phyloP scores from a whole-genome alignment of 257 asterid genomes.

The Nicotiana noctiflora region DNA sequence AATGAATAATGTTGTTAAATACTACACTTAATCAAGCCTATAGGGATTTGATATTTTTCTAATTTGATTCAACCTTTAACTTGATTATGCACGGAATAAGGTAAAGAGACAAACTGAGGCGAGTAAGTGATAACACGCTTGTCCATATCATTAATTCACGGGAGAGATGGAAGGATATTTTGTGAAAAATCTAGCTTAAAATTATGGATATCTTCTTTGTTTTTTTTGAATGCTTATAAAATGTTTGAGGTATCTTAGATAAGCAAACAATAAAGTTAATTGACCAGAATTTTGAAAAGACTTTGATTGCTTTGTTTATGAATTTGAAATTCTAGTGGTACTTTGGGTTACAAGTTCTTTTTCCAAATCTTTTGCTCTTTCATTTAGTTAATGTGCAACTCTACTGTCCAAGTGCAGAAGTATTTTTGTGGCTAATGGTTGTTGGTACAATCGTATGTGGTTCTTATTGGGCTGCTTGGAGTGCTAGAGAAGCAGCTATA shows the following conservation, averaged over 20 bases:
- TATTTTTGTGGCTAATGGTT: slow-evolving; percentile 90
- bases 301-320: not conserved
- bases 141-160: not conserved
- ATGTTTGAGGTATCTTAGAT: not conserved
- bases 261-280: not conserved
- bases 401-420: slow-evolving; percentile 89
- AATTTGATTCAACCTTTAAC: not conserved
- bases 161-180: no score
- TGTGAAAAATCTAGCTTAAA: not conserved
- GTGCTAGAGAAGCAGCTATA: slow-evolving; percentile 68
- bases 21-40: no score
- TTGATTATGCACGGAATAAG: not conserved
- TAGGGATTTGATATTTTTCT: not conserved
- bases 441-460: slow-evolving; percentile 85
- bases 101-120: not conserved
- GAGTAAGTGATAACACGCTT: not conserved
- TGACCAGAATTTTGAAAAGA: not conserved
- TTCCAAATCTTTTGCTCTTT: slow-evolving; percentile 4
- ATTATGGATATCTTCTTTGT: no score
- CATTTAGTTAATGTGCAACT: slow-evolving; percentile 59
- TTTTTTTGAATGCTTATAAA: not conserved
- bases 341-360: not conserved
- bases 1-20: no score
- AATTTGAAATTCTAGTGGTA: not conserved
- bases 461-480: slow-evolving; percentile 95